phyloP scores from a whole-genome alignment of 228 moss, liverwort and hornwort genomes.

The Sphagnum fallax region DNA sequence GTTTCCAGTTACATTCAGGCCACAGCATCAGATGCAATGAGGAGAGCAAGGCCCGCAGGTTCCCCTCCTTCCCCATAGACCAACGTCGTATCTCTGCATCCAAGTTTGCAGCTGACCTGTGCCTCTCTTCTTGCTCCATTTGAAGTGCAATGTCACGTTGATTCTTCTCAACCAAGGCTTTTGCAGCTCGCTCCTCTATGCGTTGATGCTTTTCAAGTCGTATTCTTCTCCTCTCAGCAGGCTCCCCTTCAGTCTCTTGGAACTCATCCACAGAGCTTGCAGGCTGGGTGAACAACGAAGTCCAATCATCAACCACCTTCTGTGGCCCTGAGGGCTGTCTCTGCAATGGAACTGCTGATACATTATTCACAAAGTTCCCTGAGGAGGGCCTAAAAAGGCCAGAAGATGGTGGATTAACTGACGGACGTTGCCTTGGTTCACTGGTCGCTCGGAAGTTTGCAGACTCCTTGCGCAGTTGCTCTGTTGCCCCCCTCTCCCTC shows the following conservation, averaged over 20 bases:
- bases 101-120: constrained; percentile 55
- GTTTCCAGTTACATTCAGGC: constrained; percentile 94
- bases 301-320: constrained; percentile 79
- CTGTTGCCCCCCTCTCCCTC: constrained; percentile 41
- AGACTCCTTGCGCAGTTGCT: constrained; percentile 25
- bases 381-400: constrained; percentile 19
- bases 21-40: constrained; percentile 87
- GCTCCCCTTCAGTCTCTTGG: constrained; percentile 24
- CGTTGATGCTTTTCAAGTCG: constrained; percentile 65
- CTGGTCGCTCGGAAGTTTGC: constrained; percentile 39
- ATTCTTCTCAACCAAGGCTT: constrained; percentile 83
- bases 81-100: constrained; percentile 92
- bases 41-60: constrained; percentile 85
- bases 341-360: constrained; percentile 36
- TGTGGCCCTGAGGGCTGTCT: constrained; percentile 26
- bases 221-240: constrained; percentile 38
- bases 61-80: constrained; percentile 93
- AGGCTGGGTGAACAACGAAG: constrained; percentile 50
- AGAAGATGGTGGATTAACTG: constrained; percentile 40
- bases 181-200: constrained; percentile 72
- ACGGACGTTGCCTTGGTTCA: constrained; percentile 67
- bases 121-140: constrained; percentile 89
- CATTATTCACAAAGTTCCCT: constrained; percentile 38
- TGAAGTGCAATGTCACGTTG: constrained; percentile 83
- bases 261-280: constrained; percentile 43